These are phyloP conservation scores for Yamadazyma sp. DNA, from an alignment of 1,139 yeast genomes.

Conservation along the genomic window DNA sequence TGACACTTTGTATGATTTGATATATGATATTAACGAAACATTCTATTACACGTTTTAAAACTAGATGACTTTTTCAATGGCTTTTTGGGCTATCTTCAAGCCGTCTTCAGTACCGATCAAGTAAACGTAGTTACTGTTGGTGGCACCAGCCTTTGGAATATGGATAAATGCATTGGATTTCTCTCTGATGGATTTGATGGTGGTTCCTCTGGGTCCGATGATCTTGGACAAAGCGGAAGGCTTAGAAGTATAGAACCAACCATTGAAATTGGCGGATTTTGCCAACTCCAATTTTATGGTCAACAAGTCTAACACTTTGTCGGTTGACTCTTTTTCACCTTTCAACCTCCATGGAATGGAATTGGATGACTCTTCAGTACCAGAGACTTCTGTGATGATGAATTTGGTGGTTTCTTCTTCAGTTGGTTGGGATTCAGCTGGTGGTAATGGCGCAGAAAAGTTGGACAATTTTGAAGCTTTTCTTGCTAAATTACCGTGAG, in stretches of 20 bases:
- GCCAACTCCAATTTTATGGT: slow-evolving; percentile 35
- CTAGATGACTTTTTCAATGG: slow-evolving; percentile 21
- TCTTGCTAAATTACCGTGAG: slow-evolving; percentile 55
- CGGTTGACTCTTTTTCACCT: slow-evolving; percentile 43
- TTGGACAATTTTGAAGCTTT: slow-evolving; percentile 53
- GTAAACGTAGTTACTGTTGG: slow-evolving; percentile 28
- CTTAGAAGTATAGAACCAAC: slow-evolving; percentile 39
- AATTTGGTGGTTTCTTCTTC: slow-evolving; percentile 42
- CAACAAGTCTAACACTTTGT: slow-evolving; percentile 38
- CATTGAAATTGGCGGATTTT: slow-evolving; percentile 29
- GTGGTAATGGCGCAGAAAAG: slow-evolving; percentile 44
- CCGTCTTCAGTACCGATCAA: slow-evolving; percentile 35
- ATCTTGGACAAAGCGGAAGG: slow-evolving; percentile 51
- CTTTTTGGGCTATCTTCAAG: slow-evolving; percentile 28
- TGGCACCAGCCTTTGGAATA: slow-evolving; percentile 62
- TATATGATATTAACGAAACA: not conserved
- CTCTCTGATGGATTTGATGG: slow-evolving; percentile 61
- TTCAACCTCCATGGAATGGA: slow-evolving; percentile 67
- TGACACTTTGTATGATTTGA: too few relatives aligned
- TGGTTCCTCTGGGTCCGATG: slow-evolving; percentile 77
- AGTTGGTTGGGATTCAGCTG: slow-evolving; percentile 49
- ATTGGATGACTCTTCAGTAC: slow-evolving; percentile 25
- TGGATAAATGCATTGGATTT: slow-evolving; percentile 58
- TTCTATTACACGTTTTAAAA: not conserved
- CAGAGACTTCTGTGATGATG: slow-evolving; percentile 33